Percentiles rank a stretch among this genome's conserved stretches.
Conservation (phyloP, 2,329 filamentous ascomycete species). For the Alternaria tenuissima region DNA sequence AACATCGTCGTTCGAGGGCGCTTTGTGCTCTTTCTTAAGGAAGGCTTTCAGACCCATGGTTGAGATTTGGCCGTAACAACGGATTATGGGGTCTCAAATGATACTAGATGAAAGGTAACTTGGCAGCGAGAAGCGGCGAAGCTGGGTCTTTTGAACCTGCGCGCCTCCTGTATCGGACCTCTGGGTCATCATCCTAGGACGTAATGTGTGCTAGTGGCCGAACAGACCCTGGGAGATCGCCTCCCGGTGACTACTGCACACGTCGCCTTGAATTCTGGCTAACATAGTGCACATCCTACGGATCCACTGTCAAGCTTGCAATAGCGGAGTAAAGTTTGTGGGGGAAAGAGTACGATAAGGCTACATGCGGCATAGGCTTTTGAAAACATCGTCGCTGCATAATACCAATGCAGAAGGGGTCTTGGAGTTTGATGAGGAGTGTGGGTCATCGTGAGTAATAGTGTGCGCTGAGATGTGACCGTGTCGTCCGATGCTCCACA, state of each 20-base stretch:
- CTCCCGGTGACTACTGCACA: constrained; percentile 15
- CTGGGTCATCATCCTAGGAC: constrained; percentile 25
- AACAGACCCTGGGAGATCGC: constrained; percentile 30
- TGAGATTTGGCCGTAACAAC: constrained; percentile 1
- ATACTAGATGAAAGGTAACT: constrained; percentile 4
- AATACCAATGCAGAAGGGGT: constrained; percentile 15
- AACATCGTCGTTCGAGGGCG: constrained; percentile 18
- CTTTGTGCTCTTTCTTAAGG: constrained; percentile 33
- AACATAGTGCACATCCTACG: constrained; percentile 6
- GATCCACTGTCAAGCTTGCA: constrained; percentile 15
- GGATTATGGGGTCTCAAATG: background rate
- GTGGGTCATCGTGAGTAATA: constrained; percentile 44
- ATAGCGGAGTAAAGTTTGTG: constrained; percentile 37
- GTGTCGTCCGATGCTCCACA: constrained; percentile 37
- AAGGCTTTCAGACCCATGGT: constrained; percentile 39
- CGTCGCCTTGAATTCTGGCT: constrained; percentile 9
- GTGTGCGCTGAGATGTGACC: constrained; percentile 29
- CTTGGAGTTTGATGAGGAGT: constrained; percentile 27
- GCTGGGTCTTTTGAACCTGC: constrained; percentile 27
- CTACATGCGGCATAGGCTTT: constrained; percentile 27
- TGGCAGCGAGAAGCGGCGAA: constrained; percentile 18
- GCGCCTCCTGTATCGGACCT: constrained; percentile 41
- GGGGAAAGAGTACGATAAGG: constrained; percentile 29
- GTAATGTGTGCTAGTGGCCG: constrained; percentile 36
- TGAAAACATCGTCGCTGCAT: constrained; percentile 14